These are phyloP conservation scores for Aspergillus persii DNA, from an alignment of 2,329 filamentous ascomycete species.

Conservation along the genomic window DNA sequence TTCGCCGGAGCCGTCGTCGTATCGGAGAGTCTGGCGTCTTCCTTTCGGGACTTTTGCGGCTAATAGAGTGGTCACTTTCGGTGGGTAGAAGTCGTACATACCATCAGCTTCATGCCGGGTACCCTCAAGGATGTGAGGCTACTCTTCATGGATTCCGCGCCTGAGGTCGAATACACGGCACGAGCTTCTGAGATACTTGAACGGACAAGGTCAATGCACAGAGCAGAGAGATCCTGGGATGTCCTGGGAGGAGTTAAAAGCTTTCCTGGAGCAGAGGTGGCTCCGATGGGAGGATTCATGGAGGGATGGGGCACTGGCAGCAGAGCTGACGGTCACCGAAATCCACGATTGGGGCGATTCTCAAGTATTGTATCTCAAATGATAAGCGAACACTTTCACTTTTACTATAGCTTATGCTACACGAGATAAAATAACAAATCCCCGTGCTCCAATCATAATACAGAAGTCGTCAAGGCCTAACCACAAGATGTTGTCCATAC, in stretches of 20 bases:
- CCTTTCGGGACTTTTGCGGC: conserved; percentile 71
- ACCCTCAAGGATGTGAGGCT: background rate
- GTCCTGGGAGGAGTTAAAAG: background rate
- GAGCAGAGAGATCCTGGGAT: no score
- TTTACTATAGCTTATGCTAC: no score
- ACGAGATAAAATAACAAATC: no score
- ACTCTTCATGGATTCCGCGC: background rate
- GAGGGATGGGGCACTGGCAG: background rate
- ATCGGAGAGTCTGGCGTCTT: conserved; percentile 64
- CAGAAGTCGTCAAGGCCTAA: no score
- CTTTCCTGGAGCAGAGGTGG: background rate
- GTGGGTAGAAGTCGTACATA: conserved; percentile 71
- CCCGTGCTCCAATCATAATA: no score
- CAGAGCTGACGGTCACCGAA: background rate
- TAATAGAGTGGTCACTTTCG: conserved; percentile 68
- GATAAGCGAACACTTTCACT: no score
- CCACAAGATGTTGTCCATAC: no score
- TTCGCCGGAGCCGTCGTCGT: conserved; percentile 69
- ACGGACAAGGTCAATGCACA: background rate
- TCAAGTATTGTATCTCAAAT: no score
- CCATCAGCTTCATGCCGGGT: background rate
- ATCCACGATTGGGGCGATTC: background rate
- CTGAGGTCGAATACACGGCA: background rate
- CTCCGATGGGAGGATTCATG: conserved; percentile 1
- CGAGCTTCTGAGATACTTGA: background rate